Base-by-base conservation (phyloP, 805 yeast species). In the Cyberlindnera saturnus region DNA sequence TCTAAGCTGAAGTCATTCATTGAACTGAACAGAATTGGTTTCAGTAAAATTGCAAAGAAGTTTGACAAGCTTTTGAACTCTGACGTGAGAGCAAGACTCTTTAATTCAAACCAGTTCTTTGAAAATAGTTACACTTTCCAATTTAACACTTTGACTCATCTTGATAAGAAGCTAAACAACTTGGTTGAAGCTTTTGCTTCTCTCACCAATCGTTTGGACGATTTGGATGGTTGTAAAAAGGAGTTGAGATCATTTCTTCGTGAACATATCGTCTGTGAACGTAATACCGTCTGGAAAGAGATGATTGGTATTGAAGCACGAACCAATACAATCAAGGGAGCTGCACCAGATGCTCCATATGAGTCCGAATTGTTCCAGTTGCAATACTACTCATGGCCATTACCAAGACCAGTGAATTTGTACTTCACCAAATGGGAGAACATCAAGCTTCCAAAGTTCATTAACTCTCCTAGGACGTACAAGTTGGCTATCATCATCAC, bases 281-380 rank as follows among this genome's bases (percentile, higher is more conserved):
- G 98, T 64, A 86, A 86, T 59, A 90, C 96, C 0, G 96, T 89
- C 16, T 90, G 98, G 98, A 81, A 93, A 55, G 96, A 90, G 60
- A 81, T 91, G 82, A 76, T 90, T 50, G 91, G 93, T 6, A 66
- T 90, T 56, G 95, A 87, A 57, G 70, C 91, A 45, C 82, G 86
- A 49, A 70, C 85, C 2, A 62, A 61, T 41, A 58, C 55, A 14
- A 52, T 53, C 28, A 65, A 65, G 31, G 64, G 68, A 33, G 67
- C 65, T 16, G 67, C 61, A 15, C 63, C 65, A n/a, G 64, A 62
- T 38, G 70, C 64, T 33, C 48, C 60, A 17, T 61, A 59, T 15
- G 47, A 47, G 32, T 31, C 43, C 32, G 61, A 60, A 38, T 56
- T 65, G 31, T 61, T 63, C 50, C 53, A 53, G 14, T 35, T 68